Percentiles rank a stretch among this genome's conserved stretches.
These are phyloP conservation scores for Colletotrichum higginsianum DNA, from an alignment of 2,329 filamentous ascomycete genomes.

Conservation along the genomic window DNA sequence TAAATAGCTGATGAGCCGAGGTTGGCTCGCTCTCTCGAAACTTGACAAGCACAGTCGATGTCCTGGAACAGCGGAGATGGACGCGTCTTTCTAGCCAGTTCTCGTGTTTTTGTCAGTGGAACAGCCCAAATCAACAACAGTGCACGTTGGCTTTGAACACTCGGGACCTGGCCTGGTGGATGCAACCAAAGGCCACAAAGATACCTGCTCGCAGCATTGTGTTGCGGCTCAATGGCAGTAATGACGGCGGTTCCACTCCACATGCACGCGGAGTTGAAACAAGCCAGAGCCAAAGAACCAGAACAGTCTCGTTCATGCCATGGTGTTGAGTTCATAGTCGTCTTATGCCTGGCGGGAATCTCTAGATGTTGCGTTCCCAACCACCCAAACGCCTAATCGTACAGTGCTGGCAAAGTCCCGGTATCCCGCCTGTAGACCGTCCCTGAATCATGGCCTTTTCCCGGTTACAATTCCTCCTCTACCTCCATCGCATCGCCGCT, in stretches of 20 bases:
- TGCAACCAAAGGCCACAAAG: conserved; percentile 11
- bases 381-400: conserved; percentile 48
- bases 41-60: not conserved
- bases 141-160: not conserved
- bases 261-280: not conserved
- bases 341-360: conserved; percentile 37
- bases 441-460: conserved; percentile 22
- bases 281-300: not conserved
- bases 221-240: not conserved
- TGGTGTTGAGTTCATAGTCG: conserved; percentile 29
- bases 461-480: conserved; percentile 68
- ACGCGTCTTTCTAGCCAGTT: conserved; percentile 6
- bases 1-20: not conserved
- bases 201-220: not conserved
- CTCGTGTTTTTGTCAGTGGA: not conserved
- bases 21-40: not conserved
- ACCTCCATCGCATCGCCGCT: conserved; percentile 78
- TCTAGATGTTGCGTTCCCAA: conserved; percentile 43
- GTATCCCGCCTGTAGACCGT: conserved; percentile 42
- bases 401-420: conserved; percentile 44
- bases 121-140: not conserved
- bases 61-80: not conserved
- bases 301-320: not conserved
- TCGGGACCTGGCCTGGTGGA: not conserved
- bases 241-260: not conserved